phyloP scores from a whole-genome alignment of 2,329 filamentous ascomycete genomes.

The Trichophyton verrucosum region DNA sequence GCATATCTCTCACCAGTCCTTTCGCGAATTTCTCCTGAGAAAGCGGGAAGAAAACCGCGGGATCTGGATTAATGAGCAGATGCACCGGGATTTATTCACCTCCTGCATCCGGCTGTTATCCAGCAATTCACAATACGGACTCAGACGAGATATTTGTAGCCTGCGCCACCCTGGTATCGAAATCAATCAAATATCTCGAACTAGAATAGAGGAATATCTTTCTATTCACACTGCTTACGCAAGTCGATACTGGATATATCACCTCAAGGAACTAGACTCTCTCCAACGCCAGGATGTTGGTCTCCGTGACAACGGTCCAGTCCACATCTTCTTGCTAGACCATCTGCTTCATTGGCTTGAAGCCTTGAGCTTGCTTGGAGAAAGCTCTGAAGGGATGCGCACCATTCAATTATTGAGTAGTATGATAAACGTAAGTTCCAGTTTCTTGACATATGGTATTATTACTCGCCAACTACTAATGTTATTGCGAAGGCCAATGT shows the following conservation, averaged over 20 bases:
- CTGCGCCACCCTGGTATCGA: slow-evolving; percentile 9
- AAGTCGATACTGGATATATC: slow-evolving; percentile 1
- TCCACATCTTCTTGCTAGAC: slow-evolving; percentile 4
- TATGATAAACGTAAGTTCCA: not conserved
- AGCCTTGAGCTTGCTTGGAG: slow-evolving; percentile 13
- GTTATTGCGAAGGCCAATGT: not conserved
- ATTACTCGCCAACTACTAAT: not conserved
- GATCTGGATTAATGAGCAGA: slow-evolving; percentile 14
- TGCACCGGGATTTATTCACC: slow-evolving; percentile 10
- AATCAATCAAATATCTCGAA: not conserved
- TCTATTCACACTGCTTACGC: not conserved
- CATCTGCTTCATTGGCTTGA: slow-evolving; percentile 10
- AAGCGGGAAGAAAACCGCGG: not conserved
- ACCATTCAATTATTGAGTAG: not conserved
- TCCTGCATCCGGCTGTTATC: slow-evolving; percentile 11
- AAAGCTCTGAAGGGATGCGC: not conserved
- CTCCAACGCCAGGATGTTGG: not conserved
- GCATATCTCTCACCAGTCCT: slow-evolving; percentile 20
- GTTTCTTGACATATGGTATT: not conserved
- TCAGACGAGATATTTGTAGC: slow-evolving; percentile 16
- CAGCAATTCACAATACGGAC: not conserved
- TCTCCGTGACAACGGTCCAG: not conserved
- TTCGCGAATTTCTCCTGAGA: slow-evolving; percentile 19
- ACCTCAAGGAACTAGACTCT: not conserved
- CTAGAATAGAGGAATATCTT: not conserved